Evolutionary conservation across 1,284 basidiomycete species (phyloP).

Genomic region (Melampsora occidentalis): DNA sequence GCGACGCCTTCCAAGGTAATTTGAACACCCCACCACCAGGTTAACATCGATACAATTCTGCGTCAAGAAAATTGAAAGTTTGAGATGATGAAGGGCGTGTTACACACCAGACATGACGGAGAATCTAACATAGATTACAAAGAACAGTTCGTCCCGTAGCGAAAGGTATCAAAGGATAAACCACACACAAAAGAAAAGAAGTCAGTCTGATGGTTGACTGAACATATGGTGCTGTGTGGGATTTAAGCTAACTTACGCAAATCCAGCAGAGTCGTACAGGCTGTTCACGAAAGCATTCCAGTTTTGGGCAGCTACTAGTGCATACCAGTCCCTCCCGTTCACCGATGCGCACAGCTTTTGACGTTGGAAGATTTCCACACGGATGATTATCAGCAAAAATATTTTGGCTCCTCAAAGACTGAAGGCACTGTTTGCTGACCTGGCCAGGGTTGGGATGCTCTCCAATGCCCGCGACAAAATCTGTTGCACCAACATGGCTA

Average conservation of each 20-base stretch:
- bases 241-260: slow-evolving; percentile 28
- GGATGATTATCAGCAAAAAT: not conserved
- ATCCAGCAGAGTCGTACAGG: slow-evolving; percentile 39
- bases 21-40: not conserved
- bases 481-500: slow-evolving; percentile 35
- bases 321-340: slow-evolving; percentile 42
- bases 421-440: slow-evolving; percentile 5
- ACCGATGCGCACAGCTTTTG: slow-evolving; percentile 31
- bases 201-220: too few relatives aligned
- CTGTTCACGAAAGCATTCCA: slow-evolving; percentile 43
- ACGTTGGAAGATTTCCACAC: slow-evolving; percentile 1
- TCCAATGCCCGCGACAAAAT: slow-evolving; percentile 33
- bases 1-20: slow-evolving; percentile 18
- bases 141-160: not conserved
- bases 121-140: not conserved
- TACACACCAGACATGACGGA: slow-evolving; percentile 34
- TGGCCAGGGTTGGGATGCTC: slow-evolving; percentile 41
- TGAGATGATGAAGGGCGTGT: not conserved
- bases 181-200: too few relatives aligned
- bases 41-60: not conserved
- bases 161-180: not conserved
- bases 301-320: slow-evolving; percentile 40
- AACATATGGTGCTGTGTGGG: too few relatives aligned
- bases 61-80: not conserved
- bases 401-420: not conserved